phyloP scores from a whole-genome alignment of 1,284 basidiomycete species.

The Phlebopus sp. region DNA sequence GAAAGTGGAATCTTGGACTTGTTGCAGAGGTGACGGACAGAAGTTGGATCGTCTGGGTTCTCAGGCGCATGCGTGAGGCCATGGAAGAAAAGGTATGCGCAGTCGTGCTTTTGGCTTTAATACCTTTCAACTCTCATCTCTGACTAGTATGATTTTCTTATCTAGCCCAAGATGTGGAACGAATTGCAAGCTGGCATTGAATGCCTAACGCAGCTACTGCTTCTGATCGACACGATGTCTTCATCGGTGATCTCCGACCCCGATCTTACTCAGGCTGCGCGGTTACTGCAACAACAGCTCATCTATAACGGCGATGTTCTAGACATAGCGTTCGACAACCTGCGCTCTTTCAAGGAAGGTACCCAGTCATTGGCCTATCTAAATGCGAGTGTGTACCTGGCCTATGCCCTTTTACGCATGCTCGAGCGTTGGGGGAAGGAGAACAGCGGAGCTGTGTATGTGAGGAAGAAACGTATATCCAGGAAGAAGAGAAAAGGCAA shows the following conservation, averaged over 20 bases:
- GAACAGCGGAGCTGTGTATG: constrained; percentile 64
- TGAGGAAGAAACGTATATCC: constrained; percentile 67
- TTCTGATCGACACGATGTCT: constrained; percentile 73
- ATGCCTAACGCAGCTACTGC: constrained; percentile 85
- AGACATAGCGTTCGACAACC: constrained; percentile 77
- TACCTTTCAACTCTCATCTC: constrained; percentile 11
- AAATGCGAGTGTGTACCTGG: constrained; percentile 78
- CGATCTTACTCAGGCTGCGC: constrained; percentile 73
- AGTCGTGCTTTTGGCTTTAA: constrained; percentile 3
- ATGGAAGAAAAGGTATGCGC: constrained; percentile 79
- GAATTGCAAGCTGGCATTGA: constrained; percentile 93
- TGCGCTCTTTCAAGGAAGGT: constrained; percentile 74
- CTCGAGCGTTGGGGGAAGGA: constrained; percentile 83
- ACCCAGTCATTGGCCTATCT: constrained; percentile 74
- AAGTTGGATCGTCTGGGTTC: constrained; percentile 83
- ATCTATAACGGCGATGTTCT: constrained; percentile 93
- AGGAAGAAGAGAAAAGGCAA: constrained; percentile 50
- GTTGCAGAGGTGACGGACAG: constrained; percentile 85
- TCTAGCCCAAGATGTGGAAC: constrained; percentile 85
- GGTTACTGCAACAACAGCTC: constrained; percentile 80
- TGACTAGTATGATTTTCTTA: constrained; percentile 9
- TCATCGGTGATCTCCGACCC: constrained; percentile 38
- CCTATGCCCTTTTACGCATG: constrained; percentile 81
- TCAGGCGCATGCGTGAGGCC: constrained; percentile 82
- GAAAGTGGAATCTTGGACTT: constrained; percentile 67